Evolutionary conservation across 257 asterid species (phyloP).

Genomic region (Cynanchum wilfordii): DNA sequence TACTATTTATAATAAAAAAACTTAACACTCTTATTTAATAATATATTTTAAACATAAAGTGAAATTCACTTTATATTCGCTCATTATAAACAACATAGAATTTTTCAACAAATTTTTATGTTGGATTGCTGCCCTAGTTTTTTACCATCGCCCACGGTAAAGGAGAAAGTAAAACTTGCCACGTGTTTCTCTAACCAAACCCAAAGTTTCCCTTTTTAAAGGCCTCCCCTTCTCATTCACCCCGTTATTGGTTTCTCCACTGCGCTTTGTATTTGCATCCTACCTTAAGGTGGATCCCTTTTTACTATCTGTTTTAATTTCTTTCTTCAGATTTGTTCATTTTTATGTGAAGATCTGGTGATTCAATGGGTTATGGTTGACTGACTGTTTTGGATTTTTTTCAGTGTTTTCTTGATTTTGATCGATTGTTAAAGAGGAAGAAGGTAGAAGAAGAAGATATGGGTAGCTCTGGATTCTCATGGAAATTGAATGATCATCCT

Average conservation of each 20-base stretch:
- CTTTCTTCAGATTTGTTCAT: not conserved
- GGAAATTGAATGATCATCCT: conserved; percentile 86
- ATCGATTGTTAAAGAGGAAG: not conserved
- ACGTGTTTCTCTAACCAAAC: not conserved
- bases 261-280: not conserved
- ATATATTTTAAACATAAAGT: too few relatives aligned
- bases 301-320: not conserved
- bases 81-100: too few relatives aligned
- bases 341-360: not conserved
- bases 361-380: not conserved
- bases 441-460: conserved; percentile 22
- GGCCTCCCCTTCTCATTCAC: not conserved
- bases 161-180: not conserved
- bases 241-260: not conserved
- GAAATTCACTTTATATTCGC: too few relatives aligned
- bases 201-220: not conserved
- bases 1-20: too few relatives aligned
- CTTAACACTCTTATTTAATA: too few relatives aligned
- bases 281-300: not conserved
- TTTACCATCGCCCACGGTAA: not conserved
- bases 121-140: too few relatives aligned
- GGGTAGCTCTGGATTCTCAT: conserved; percentile 74
- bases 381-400: conserved; percentile 5
- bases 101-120: too few relatives aligned
- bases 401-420: not conserved